Evolutionary conservation across 108 stramenopile genomes (phyloP).

Genomic region (Nannochloropsis oceanica): DNA sequence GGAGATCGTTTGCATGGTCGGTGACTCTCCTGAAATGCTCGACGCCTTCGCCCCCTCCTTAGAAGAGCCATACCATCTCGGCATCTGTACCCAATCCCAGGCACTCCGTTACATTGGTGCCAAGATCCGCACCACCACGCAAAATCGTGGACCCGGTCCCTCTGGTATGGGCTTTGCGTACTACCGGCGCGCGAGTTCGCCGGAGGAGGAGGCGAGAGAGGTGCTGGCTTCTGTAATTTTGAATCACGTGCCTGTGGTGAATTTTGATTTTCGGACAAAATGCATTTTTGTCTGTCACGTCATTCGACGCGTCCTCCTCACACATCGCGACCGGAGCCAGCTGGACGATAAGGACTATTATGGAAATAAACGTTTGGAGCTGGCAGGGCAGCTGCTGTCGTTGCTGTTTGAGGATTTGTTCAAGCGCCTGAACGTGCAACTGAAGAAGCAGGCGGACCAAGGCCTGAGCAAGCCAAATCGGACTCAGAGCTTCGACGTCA

Average conservation of each 20-base stretch:
- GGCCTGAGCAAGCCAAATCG: conserved; percentile 83
- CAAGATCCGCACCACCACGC: conserved; percentile 64
- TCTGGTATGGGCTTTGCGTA: not conserved
- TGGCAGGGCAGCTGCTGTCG: conserved; percentile 85
- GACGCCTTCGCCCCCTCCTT: conserved; percentile 70
- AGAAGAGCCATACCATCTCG: conserved; percentile 66
- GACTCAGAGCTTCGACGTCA: conserved; percentile 83
- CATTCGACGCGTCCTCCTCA: conserved; percentile 70
- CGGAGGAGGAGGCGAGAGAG: conserved; percentile 87
- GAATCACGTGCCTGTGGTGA: conserved; percentile 80
- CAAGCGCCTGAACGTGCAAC: conserved; percentile 86
- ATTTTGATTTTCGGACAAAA: conserved; percentile 69
- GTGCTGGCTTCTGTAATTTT: conserved; percentile 85
- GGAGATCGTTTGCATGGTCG: conserved; percentile 82
- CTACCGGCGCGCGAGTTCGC: conserved; percentile 10
- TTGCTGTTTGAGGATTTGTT: conserved; percentile 95
- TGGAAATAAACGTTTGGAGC: conserved; percentile 92
- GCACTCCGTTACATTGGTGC: conserved; percentile 64
- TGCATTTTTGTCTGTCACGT: conserved; percentile 69
- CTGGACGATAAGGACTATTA: conserved; percentile 97
- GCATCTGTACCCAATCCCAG: conserved; percentile 75
- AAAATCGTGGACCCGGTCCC: conserved; percentile 18
- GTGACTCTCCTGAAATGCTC: conserved; percentile 46
- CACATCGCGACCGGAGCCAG: conserved; percentile 58
- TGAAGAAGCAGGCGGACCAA: conserved; percentile 72